Conservation (phyloP, 345 rosid genomes). For the Hibiscus mutabilis region DNA sequence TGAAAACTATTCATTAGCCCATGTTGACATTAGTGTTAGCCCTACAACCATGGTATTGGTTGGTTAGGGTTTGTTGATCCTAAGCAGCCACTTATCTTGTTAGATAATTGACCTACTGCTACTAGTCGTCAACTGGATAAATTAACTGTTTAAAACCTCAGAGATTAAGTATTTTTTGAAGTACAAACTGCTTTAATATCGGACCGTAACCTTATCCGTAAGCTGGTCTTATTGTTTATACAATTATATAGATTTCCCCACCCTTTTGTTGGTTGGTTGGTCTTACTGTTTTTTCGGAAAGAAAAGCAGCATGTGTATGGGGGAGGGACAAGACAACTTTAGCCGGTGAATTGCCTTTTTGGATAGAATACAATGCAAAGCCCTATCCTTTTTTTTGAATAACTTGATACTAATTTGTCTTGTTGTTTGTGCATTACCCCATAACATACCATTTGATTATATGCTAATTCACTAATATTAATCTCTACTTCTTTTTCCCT, state of each 20-base stretch:
- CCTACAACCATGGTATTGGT: too few species aligned
- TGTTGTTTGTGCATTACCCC: constrained; percentile 42
- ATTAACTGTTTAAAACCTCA: too few species aligned
- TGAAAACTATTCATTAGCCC: too few species aligned
- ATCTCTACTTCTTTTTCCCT: constrained; percentile 21
- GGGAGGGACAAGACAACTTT: constrained; percentile 22
- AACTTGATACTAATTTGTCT: constrained; percentile 27
- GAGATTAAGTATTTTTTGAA: too few species aligned
- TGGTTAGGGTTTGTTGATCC: too few species aligned
- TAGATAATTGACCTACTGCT: too few species aligned
- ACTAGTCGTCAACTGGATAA: too few species aligned
- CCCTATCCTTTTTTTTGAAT: constrained; percentile 10
- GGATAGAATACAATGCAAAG: constrained; percentile 40
- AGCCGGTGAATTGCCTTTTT: constrained; percentile 30
- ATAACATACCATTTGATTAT: constrained; percentile 17
- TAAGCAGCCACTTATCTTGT: too few species aligned
- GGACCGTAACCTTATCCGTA: too few species aligned
- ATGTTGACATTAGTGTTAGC: too few species aligned
- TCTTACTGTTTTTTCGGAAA: constrained; percentile 17
- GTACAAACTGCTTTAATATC: too few species aligned
- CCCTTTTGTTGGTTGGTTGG: neutral
- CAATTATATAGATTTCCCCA: neutral
- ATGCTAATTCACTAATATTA: constrained; percentile 9
- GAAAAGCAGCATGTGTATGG: constrained; percentile 9
- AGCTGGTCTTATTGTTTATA: neutral